phyloP scores from a whole-genome alignment of 192 early-diverging fungal species.

The Kappamyces sp. region DNA sequence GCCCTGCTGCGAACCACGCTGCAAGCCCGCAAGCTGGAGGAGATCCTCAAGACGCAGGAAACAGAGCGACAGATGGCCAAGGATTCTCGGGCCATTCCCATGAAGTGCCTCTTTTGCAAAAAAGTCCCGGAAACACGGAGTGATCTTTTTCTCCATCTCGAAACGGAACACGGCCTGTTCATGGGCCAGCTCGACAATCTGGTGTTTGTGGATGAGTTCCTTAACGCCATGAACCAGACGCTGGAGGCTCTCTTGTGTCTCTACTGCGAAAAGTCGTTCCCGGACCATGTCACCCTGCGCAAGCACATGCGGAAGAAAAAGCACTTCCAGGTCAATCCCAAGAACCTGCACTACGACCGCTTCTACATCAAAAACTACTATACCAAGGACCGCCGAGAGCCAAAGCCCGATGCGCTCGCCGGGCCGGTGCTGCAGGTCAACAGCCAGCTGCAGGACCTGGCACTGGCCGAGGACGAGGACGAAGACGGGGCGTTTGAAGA shows the following conservation, averaged over 20 bases:
- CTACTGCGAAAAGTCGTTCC: conserved; percentile 93
- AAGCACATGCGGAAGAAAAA: conserved; percentile 99
- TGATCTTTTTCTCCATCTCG: too few species aligned
- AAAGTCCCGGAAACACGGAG: too few species aligned
- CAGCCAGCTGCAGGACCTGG: not conserved
- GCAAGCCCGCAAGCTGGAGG: too few species aligned
- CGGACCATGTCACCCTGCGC: conserved; percentile 75
- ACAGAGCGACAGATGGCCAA: too few species aligned
- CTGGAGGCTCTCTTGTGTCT: conserved; percentile 64
- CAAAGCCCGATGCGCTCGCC: conserved; percentile 10
- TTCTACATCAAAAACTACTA: conserved; percentile 90
- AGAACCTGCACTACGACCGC: conserved; percentile 84
- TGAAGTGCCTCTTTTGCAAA: too few species aligned
- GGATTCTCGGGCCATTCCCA: too few species aligned
- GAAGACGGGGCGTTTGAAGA: conserved; percentile 65
- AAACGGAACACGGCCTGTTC: too few species aligned
- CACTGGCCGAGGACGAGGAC: conserved; percentile 24
- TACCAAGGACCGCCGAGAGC: too few species aligned
- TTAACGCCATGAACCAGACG: conserved; percentile 16
- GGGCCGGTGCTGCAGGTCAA: conserved; percentile 3
- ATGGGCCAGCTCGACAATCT: conserved; percentile 1
- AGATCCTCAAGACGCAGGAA: too few species aligned
- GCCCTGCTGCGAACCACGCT: too few species aligned
- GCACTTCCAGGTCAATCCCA: conserved; percentile 90
- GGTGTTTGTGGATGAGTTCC: conserved; percentile 15